phyloP scores from a whole-genome alignment of 495 filamentous ascomycete genomes.

The Neurospora sp. region DNA sequence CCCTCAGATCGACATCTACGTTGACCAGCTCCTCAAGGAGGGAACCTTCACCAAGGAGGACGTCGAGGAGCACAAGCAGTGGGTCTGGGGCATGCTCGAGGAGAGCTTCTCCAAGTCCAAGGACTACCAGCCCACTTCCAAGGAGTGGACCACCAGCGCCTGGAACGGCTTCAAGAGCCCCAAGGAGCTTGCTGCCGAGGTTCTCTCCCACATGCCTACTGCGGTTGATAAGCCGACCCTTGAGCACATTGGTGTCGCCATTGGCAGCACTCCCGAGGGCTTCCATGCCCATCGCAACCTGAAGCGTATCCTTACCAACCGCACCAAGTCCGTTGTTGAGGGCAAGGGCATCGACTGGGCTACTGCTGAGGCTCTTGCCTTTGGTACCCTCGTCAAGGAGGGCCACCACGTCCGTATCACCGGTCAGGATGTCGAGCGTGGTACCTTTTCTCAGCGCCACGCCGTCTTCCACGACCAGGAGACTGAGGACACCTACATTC shows the following conservation, averaged over 20 bases:
- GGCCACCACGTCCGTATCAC: conserved; percentile 95
- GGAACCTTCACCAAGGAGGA: conserved; percentile 95
- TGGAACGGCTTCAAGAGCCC: conserved; percentile 99
- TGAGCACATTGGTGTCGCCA: conserved; percentile 66
- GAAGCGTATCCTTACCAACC: conserved; percentile 85
- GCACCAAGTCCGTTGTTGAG: conserved; percentile 86
- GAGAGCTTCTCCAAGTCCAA: conserved; percentile 94
- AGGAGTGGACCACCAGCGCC: conserved; percentile 96
- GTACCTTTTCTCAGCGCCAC: conserved; percentile 98
- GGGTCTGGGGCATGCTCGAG: conserved; percentile 98
- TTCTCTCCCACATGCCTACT: conserved; percentile 85
- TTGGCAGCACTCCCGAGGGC: conserved; percentile 66
- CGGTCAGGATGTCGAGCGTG: conserved; percentile 97
- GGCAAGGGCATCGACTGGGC: conserved; percentile 96
- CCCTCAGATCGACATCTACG: conserved; percentile 75
- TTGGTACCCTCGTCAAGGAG: conserved; percentile 80
- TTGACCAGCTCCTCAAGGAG: conserved; percentile 78
- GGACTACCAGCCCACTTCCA: conserved; percentile 91
- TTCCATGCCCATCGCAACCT: conserved; percentile 90
- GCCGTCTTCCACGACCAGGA: conserved; percentile 96
- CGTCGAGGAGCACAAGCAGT: conserved; percentile 97
- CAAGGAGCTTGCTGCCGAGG: conserved; percentile 91
- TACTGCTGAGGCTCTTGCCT: conserved; percentile 92
- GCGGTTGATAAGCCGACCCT: conserved; percentile 60
- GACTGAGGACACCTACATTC: conserved; percentile 83